Conservation (phyloP, 495 filamentous ascomycete species). For the Darksidea phi region DNA sequence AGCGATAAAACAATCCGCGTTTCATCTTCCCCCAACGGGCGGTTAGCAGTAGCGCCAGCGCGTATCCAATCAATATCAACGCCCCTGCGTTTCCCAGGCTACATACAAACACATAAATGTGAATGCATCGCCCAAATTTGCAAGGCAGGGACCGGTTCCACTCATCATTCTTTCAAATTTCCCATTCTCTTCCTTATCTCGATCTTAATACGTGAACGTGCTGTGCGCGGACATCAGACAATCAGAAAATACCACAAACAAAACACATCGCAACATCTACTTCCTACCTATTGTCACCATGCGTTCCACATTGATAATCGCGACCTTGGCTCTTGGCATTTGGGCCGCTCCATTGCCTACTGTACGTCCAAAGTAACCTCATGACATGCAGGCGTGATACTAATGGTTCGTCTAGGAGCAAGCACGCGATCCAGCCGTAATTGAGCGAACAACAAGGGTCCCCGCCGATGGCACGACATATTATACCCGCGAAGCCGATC, state of each 20-base stretch:
- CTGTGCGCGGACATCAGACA: constrained; percentile 3
- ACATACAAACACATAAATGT: constrained; percentile 4
- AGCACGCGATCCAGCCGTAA: constrained; percentile 3
- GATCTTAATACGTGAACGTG: constrained; percentile 1
- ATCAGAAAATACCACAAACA: constrained; percentile 4
- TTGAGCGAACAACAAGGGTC: constrained; percentile 5
- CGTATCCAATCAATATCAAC: constrained; percentile 3
- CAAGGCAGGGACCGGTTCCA: constrained; percentile 1
- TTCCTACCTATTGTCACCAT: constrained; percentile 4
- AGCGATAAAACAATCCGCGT: constrained; percentile 2
- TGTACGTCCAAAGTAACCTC: background rate
- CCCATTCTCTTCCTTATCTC: constrained; percentile 3
- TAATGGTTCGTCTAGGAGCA: constrained; percentile 1
- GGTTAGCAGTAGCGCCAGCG: constrained; percentile 2
- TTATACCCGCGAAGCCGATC: constrained; percentile 2
- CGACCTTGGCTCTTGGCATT: constrained; percentile 3
- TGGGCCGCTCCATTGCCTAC: background rate
- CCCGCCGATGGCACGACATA: constrained; percentile 3
- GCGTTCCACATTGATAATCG: constrained; percentile 5
- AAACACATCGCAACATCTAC: constrained; percentile 4
- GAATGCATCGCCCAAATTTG: constrained; percentile 3
- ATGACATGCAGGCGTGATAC: constrained; percentile 1
- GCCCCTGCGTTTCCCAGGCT: constrained; percentile 1
- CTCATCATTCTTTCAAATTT: constrained; percentile 6
- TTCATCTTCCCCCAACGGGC: constrained; percentile 1